These are phyloP conservation scores for Maudiozyma barnettii DNA, from an alignment of 805 yeast species.

Conservation along the genomic window DNA sequence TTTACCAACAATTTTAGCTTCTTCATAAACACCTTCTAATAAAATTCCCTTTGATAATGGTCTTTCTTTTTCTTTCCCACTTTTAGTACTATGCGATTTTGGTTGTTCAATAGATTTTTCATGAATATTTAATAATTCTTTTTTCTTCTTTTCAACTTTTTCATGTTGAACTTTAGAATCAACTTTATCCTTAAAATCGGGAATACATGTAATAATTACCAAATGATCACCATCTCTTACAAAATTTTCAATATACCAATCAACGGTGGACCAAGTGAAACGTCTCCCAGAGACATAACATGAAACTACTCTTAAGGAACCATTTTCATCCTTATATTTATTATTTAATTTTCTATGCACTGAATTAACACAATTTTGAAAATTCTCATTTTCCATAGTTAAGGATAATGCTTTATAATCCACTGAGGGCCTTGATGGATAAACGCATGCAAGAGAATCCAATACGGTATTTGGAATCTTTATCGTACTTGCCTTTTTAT, in stretches of 20 bases:
- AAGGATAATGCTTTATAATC: slow-evolving; percentile 22
- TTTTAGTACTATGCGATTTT: not conserved
- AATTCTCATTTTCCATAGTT: slow-evolving; percentile 15
- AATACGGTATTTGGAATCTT: slow-evolving; percentile 6
- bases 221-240: slow-evolving; percentile 57
- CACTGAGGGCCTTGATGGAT: slow-evolving; percentile 29
- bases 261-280: slow-evolving; percentile 70
- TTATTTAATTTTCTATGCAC: slow-evolving; percentile 3
- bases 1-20: slow-evolving; percentile 18
- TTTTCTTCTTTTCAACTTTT: slow-evolving; percentile 6
- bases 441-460: slow-evolving; percentile 21
- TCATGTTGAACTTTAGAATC: slow-evolving; percentile 6
- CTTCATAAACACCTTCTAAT: slow-evolving; percentile 19
- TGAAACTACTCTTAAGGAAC: slow-evolving; percentile 36
- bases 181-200: slow-evolving; percentile 22
- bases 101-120: not conserved
- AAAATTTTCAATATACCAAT: slow-evolving; percentile 51
- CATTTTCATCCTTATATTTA: slow-evolving; percentile 7
- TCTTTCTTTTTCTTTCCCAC: not conserved
- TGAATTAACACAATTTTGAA: slow-evolving; percentile 10
- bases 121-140: not conserved
- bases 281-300: slow-evolving; percentile 56
- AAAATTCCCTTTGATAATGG: slow-evolving; percentile 11
- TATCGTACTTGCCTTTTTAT: not conserved
- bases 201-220: slow-evolving; percentile 48